A percentile compares a stretch with the other conserved stretches of the same genome.
Evolutionary conservation across 768 basidiomycete species (phyloP).

Genomic region (Mycena alexandri): DNA sequence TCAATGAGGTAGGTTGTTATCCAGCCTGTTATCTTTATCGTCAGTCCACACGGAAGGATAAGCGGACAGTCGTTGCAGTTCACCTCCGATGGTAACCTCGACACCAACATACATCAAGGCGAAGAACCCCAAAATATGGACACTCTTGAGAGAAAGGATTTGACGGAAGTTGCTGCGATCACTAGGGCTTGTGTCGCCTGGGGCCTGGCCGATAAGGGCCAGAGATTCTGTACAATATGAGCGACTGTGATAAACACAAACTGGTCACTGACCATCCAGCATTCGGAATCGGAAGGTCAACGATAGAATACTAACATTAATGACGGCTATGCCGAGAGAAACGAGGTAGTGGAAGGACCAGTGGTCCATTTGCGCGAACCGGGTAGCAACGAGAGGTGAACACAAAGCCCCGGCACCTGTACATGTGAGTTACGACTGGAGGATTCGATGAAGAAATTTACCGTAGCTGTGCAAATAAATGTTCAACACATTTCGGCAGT

Average conservation of each 20-base stretch:
- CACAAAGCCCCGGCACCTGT: constrained; percentile 61
- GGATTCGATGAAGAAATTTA: constrained; percentile 30
- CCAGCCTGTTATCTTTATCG: constrained; percentile 54
- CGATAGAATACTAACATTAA: constrained; percentile 47
- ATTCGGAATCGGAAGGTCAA: constrained; percentile 45
- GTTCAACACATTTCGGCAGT: neutral
- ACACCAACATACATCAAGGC: constrained; percentile 62
- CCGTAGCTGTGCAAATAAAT: constrained; percentile 54
- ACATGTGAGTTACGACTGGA: neutral
- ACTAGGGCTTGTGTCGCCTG: constrained; percentile 37
- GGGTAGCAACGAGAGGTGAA: constrained; percentile 75
- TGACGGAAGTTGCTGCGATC: constrained; percentile 57
- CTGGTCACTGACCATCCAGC: constrained; percentile 44
- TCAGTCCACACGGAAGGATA: neutral
- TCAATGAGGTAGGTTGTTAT: constrained; percentile 65
- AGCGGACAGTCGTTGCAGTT: neutral
- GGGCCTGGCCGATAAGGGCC: constrained; percentile 40
- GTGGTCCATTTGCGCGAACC: constrained; percentile 62
- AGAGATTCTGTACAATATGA: constrained; percentile 17
- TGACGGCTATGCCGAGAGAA: constrained; percentile 64
- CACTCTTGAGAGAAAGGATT: constrained; percentile 55
- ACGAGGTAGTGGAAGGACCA: constrained; percentile 77
- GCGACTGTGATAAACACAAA: neutral
- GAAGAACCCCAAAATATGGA: constrained; percentile 63
- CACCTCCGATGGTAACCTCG: constrained; percentile 65